Conservation (phyloP, 108 stramenopile genomes). For the Conticribra guillardii region DNA sequence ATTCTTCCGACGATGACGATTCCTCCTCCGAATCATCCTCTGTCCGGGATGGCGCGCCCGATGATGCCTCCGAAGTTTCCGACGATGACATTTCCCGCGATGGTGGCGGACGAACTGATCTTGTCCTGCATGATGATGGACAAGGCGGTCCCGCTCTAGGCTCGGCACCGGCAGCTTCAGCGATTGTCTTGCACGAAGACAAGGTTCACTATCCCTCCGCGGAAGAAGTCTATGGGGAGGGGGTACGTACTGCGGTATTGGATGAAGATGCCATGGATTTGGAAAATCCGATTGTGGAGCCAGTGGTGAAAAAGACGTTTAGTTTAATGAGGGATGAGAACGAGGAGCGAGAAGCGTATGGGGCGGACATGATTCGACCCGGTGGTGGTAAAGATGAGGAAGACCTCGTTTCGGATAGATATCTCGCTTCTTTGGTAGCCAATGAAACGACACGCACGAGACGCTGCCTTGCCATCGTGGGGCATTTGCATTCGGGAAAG, state of each 20-base stretch:
- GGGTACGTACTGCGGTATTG: slow-evolving; percentile 93
- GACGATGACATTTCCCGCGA: slow-evolving; percentile 68
- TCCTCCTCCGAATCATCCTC: slow-evolving; percentile 43
- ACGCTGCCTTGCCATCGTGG: slow-evolving; percentile 91
- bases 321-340: slow-evolving; percentile 45
- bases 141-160: not conserved
- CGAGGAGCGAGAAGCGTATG: slow-evolving; percentile 42
- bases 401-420: slow-evolving; percentile 61
- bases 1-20: slow-evolving; percentile 67
- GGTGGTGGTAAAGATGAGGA: slow-evolving; percentile 14
- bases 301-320: slow-evolving; percentile 80
- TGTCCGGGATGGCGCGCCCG: slow-evolving; percentile 22
- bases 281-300: slow-evolving; percentile 96
- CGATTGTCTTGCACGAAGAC: slow-evolving; percentile 98
- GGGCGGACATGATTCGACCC: slow-evolving; percentile 36
- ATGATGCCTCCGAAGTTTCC: slow-evolving; percentile 31
- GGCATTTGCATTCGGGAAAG: slow-evolving; percentile 97
- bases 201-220: slow-evolving; percentile 99
- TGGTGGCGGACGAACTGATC: slow-evolving; percentile 38
- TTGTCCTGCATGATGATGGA: slow-evolving; percentile 40
- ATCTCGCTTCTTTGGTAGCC: slow-evolving; percentile 60
- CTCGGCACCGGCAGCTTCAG: slow-evolving; percentile 62
- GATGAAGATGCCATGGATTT: slow-evolving; percentile 99
- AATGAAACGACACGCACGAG: slow-evolving; percentile 76
- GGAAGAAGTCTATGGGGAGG: slow-evolving; percentile 91